Conservation (phyloP, 2,329 filamentous ascomycete species). For the Aspergillus tubingensis region DNA sequence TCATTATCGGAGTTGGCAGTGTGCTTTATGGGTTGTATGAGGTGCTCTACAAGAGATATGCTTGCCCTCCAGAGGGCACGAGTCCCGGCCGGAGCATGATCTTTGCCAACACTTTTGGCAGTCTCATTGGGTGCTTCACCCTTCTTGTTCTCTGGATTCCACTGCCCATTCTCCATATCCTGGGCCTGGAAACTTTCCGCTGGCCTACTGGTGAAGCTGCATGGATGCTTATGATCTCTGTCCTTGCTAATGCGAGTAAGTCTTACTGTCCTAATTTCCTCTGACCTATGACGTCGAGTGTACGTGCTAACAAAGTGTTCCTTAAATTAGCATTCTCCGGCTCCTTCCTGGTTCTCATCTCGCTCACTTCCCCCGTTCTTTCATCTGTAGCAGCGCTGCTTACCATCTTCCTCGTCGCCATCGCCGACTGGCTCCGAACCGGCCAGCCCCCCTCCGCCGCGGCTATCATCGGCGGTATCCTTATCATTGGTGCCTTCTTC, state of each 20-base stretch:
- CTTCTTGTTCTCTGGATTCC: slow-evolving; percentile 88
- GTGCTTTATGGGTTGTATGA: slow-evolving; percentile 97
- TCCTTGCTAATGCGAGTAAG: slow-evolving; percentile 79
- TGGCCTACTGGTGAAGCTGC: slow-evolving; percentile 76
- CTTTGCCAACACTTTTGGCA: slow-evolving; percentile 91
- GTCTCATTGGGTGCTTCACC: slow-evolving; percentile 83
- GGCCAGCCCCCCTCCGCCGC: slow-evolving; percentile 73
- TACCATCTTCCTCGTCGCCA: slow-evolving; percentile 93
- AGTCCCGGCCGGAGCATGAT: slow-evolving; percentile 86
- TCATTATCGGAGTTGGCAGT: slow-evolving; percentile 87
- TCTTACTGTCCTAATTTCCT: slow-evolving; percentile 20
- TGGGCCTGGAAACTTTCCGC: slow-evolving; percentile 79
- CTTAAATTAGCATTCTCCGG: slow-evolving; percentile 70
- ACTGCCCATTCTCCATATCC: slow-evolving; percentile 76
- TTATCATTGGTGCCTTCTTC: slow-evolving; percentile 88
- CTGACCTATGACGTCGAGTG: not conserved
- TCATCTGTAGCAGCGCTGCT: slow-evolving; percentile 89
- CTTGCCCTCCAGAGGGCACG: slow-evolving; percentile 88
- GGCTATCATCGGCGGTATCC: slow-evolving; percentile 75
- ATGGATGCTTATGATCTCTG: slow-evolving; percentile 75
- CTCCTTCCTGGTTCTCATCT: slow-evolving; percentile 89
- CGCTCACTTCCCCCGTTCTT: slow-evolving; percentile 86
- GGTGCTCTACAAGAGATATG: slow-evolving; percentile 90
- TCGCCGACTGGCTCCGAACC: slow-evolving; percentile 85
- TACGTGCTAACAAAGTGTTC: not conserved